Evolutionary conservation across 768 basidiomycete species (phyloP).

Genomic region (Dictyophora rubrovolvata): DNA sequence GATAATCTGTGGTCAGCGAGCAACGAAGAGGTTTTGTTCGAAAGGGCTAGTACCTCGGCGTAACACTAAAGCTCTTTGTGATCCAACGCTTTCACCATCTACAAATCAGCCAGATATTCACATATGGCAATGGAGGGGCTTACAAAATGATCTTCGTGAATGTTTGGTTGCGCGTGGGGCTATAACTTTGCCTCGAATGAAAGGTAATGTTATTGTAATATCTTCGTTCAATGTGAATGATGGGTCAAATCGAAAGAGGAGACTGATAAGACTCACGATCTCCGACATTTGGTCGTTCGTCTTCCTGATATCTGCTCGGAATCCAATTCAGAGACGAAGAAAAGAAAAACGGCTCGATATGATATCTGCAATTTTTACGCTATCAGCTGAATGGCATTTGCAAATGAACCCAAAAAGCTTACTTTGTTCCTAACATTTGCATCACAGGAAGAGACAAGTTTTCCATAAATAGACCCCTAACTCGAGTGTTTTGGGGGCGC

Average conservation of each 20-base stretch:
- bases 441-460: slow-evolving; percentile 39
- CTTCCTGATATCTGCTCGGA: slow-evolving; percentile 54
- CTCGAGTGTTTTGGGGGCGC: slow-evolving; percentile 28
- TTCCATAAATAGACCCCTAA: slow-evolving; percentile 42
- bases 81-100: neutral
- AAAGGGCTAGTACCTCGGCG: neutral
- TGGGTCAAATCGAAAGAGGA: slow-evolving; percentile 1
- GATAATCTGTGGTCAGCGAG: neutral
- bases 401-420: too few relatives aligned
- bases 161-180: slow-evolving; percentile 12
- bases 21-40: too few relatives aligned
- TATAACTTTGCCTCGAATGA: slow-evolving; percentile 29
- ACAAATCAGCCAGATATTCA: neutral
- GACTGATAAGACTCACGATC: slow-evolving; percentile 43
- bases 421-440: slow-evolving; percentile 50
- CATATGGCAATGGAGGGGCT: neutral
- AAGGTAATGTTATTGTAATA: slow-evolving; percentile 48
- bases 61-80: neutral
- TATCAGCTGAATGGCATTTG: neutral
- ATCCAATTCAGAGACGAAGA: slow-evolving; percentile 59
- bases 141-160: neutral
- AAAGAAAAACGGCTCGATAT: slow-evolving; percentile 56
- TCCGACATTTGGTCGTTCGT: slow-evolving; percentile 25
- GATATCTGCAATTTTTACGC: slow-evolving; percentile 28
- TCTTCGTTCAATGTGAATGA: slow-evolving; percentile 24